These are phyloP conservation scores for Curvularia hawaiiensis DNA, from an alignment of 2,329 filamentous ascomycete genomes.

Conservation along the genomic window DNA sequence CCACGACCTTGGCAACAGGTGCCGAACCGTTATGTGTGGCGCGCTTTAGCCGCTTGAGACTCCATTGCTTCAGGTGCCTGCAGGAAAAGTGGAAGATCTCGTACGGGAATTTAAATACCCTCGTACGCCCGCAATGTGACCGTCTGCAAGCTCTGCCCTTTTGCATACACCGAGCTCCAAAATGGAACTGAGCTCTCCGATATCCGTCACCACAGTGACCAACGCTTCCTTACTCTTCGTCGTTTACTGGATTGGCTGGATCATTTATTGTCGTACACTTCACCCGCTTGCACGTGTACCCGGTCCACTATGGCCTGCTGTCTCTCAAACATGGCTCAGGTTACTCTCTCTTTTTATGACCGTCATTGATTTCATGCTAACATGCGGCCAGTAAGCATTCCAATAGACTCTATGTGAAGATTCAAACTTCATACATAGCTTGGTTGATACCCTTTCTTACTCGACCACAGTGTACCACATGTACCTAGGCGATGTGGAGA, in stretches of 20 bases:
- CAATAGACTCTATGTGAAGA: neutral
- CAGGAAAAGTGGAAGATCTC: neutral
- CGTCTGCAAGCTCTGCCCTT: neutral
- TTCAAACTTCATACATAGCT: neutral
- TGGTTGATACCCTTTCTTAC: neutral
- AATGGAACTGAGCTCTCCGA: neutral
- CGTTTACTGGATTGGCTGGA: constrained; percentile 5
- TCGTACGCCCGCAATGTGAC: neutral
- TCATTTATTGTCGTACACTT: constrained; percentile 13
- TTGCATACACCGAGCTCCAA: neutral
- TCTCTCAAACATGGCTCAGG: constrained; percentile 13
- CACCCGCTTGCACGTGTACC: constrained; percentile 16
- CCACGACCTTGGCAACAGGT: neutral
- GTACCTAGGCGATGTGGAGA: constrained; percentile 10
- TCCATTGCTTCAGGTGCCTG: neutral
- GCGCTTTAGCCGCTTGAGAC: neutral
- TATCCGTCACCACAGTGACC: neutral
- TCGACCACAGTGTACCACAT: constrained; percentile 9
- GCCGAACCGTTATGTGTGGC: neutral
- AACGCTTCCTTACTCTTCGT: neutral
- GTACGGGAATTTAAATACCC: neutral
- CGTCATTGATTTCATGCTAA: neutral
- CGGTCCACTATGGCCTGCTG: constrained; percentile 13
- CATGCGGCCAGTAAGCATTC: neutral
- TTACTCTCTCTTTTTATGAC: neutral